Conservation (phyloP, 2,329 filamentous ascomycete genomes). For the Didymella sp. region DNA sequence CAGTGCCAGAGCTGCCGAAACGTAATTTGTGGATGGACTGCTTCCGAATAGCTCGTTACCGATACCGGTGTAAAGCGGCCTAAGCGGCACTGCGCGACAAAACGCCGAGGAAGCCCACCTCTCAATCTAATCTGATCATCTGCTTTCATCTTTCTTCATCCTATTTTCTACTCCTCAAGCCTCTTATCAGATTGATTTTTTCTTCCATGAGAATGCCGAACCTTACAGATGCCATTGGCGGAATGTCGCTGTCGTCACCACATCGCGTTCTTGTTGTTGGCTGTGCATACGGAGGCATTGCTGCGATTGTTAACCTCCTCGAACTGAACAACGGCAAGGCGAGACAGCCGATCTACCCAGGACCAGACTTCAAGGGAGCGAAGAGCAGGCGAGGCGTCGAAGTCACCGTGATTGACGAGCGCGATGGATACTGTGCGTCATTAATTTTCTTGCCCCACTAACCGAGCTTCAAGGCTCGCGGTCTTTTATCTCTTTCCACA, state of each 20-base stretch:
- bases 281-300: constrained; percentile 75
- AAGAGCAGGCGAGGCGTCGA: constrained; percentile 64
- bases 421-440: constrained; percentile 80
- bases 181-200: constrained; percentile 26
- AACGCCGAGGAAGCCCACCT: constrained; percentile 25
- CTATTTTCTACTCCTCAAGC: not conserved
- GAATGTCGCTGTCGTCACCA: constrained; percentile 40
- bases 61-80: constrained; percentile 25
- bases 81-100: constrained; percentile 15
- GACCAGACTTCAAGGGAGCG: constrained; percentile 45
- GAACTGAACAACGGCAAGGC: constrained; percentile 67
- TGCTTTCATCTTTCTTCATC: constrained; percentile 8
- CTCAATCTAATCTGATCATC: constrained; percentile 50
- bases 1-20: constrained; percentile 1
- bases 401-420: constrained; percentile 77
- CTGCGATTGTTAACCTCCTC: constrained; percentile 70
- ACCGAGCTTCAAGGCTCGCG: constrained; percentile 21
- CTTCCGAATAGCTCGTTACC: constrained; percentile 6
- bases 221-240: constrained; percentile 34
- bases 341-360: constrained; percentile 54
- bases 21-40: constrained; percentile 3
- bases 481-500: constrained; percentile 10
- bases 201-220: constrained; percentile 40
- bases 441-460: constrained; percentile 23
- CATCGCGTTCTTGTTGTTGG: constrained; percentile 68